phyloP scores from a whole-genome alignment of 352 stramenopile genomes.

The Phytopythium ostracodes region DNA sequence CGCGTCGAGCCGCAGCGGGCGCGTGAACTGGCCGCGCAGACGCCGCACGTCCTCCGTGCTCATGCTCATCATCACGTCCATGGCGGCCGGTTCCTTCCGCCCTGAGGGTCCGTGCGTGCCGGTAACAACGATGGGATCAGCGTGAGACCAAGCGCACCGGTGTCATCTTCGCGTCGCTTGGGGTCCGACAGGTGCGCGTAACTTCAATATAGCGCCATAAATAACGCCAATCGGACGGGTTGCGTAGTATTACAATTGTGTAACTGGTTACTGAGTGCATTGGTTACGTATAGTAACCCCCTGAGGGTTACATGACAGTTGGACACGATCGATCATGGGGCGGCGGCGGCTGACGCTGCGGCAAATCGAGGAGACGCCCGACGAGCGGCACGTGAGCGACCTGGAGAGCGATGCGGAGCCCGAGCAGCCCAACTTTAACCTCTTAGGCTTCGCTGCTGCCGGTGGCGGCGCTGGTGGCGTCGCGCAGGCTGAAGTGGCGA shows the following conservation, averaged over 20 bases:
- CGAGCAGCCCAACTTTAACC: constrained; percentile 12
- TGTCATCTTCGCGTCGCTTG: background rate
- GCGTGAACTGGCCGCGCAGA: constrained; percentile 49
- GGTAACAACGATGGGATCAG: background rate
- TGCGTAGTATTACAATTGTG: background rate
- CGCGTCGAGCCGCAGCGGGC: constrained; percentile 46
- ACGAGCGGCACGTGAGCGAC: constrained; percentile 16
- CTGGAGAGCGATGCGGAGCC: constrained; percentile 11
- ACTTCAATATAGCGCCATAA: background rate
- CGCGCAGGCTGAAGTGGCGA: background rate
- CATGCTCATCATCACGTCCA: constrained; percentile 88
- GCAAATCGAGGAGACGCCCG: constrained; percentile 16
- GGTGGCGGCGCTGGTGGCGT: background rate
- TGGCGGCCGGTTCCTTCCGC: constrained; percentile 11
- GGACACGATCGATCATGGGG: constrained; percentile 12
- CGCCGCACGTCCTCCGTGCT: constrained; percentile 69
- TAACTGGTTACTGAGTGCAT: background rate
- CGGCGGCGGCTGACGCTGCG: constrained; percentile 20
- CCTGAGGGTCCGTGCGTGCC: background rate
- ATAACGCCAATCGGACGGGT: background rate
- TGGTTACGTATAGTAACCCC: too few relatives aligned
- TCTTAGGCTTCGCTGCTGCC: constrained; percentile 7
- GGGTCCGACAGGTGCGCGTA: background rate
- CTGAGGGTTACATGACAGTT: background rate
- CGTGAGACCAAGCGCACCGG: background rate